Evolutionary conservation across 2,329 filamentous ascomycete species (phyloP), one percentile per base, ranked within the genome.

Genomic region (Diaporthe longicolla): DNA sequence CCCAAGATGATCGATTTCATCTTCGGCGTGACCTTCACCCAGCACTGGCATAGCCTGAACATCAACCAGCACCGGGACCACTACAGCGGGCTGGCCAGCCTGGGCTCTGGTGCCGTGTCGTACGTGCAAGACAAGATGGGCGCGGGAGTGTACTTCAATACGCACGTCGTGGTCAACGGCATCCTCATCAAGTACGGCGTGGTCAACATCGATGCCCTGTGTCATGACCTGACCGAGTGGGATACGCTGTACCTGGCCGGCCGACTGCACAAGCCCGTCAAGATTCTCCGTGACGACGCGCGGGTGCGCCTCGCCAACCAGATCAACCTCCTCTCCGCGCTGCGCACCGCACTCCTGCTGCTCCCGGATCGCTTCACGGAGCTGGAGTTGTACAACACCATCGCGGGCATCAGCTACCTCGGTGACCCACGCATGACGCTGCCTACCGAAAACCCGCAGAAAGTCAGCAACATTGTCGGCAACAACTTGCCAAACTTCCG

Each of bases 1-100:
- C 95, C 95, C 17, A 98, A 98, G 85, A 97, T 98, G 92, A 97
- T 99, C 77, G 97, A 99, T 84, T 98, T 99, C 82, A 97, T 99
- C 78, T 97, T 99, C 81, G 97, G 96, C 35, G 96, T 98, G 15
- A 94, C 94, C 1, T 94, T 97, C 82, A 95, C 94, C 1, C 94
- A 99, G 81, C 97, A 99, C 84, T 99, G 96, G 94, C 97, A 99
- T 84, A 95, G 93, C 45, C 88, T 99, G 75, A 99, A 99, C 80
- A 87, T 99, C 78, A 88, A 89, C 77, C 93, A 98, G 82, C 93
- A 99, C 81, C 93, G 94, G 10, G 89, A 97, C 79, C 97, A 99
- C 83, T 99, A 99, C 84, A 98, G 96, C 1, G 92, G 90, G 15
- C 86, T 99, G 26, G 94, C 94, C 1, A 93, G 91, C 19, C 84